Base-by-base conservation (phyloP, 164 flowering plant species). In the Chimonanthus salicifolius region DNA sequence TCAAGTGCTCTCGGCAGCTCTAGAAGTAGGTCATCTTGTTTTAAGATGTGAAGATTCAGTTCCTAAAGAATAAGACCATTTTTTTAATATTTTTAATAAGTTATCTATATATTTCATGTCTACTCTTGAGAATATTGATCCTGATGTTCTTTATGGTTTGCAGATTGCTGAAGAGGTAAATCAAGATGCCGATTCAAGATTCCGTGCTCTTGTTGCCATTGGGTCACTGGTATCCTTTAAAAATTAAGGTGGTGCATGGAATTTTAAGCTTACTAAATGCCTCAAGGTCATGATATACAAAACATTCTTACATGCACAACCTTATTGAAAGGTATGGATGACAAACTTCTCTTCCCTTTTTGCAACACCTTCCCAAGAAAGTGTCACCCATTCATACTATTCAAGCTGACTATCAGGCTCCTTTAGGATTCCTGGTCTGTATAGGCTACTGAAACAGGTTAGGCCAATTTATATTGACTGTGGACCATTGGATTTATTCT, bases 1-100 rank as follows among this genome's bases (percentile, higher is more conserved):
- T 67, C 98, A 95, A 79, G 96, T 91, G 80, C 93, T 92, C 71
- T 95, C 99, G 70, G 98, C 99, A 15, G 92, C 94, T 60, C 80
- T 95, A 62, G 92, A 86, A 89, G 99, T 90, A 83, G 62, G 75
- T 51, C 44, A 33, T 68, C 21, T 16, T 54, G 60, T 54, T 54
- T 11, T 10, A 54, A 54, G 16, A 54, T 46, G 16, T 44, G 69
- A 66, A 66, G n/a, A 15, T 45, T 66, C 20, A 60, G 20, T 62
- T 43, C 67, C 33, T 71, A 44, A 47, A 7, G 13, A 8, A 54
- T 33, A 7, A 21, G 46, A 46, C 47, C 10, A 6, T 15, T 10
- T 63, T 18, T 68, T 71, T 0, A 33, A 33, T 33, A 33, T 33
- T 33, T 33, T 33, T 33, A 33, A 33, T 33, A 33, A 33, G 60